A percentile compares a stretch with the other conserved stretches of the same genome.
Conservation (phyloP, 2,329 filamentous ascomycete species). For the Apiospora aurea region DNA sequence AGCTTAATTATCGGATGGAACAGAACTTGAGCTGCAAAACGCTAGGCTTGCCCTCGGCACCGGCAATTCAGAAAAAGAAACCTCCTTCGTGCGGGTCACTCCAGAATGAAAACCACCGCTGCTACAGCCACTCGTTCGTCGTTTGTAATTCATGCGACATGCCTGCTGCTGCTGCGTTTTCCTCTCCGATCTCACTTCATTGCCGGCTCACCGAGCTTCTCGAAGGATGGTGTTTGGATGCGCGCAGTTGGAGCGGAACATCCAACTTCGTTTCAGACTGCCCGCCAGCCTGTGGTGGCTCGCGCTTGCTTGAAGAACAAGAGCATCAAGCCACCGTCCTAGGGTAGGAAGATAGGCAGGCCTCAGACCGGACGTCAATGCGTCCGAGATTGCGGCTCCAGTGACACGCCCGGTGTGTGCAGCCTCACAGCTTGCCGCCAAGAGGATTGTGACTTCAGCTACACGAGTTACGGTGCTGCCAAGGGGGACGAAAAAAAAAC, state of each 20-base stretch:
- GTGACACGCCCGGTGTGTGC: not conserved
- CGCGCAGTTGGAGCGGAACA: not conserved
- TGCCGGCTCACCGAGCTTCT: not conserved
- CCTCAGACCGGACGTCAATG: constrained; percentile 7
- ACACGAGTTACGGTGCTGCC: not conserved
- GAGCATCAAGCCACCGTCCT: not conserved
- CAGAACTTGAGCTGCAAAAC: not conserved
- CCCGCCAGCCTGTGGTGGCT: not conserved
- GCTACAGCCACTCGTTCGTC: constrained; percentile 5
- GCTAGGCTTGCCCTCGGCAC: not conserved
- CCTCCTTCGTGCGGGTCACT: constrained; percentile 13
- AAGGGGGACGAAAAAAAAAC: not conserved
- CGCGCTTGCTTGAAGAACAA: not conserved
- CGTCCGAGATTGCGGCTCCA: constrained; percentile 14
- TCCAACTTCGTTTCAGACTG: constrained; percentile 4
- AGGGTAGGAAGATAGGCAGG: constrained; percentile 18
- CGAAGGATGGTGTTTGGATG: not conserved
- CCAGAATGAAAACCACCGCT: constrained; percentile 16
- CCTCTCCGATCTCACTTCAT: not conserved
- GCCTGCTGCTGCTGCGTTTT: not conserved
- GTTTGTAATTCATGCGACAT: not conserved
- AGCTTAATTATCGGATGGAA: constrained; percentile 15
- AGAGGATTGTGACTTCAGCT: not conserved
- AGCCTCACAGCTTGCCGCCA: not conserved
- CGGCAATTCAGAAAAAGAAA: not conserved